Conservation (phyloP, 2,329 filamentous ascomycete genomes). For the Talaromyces sp. region DNA sequence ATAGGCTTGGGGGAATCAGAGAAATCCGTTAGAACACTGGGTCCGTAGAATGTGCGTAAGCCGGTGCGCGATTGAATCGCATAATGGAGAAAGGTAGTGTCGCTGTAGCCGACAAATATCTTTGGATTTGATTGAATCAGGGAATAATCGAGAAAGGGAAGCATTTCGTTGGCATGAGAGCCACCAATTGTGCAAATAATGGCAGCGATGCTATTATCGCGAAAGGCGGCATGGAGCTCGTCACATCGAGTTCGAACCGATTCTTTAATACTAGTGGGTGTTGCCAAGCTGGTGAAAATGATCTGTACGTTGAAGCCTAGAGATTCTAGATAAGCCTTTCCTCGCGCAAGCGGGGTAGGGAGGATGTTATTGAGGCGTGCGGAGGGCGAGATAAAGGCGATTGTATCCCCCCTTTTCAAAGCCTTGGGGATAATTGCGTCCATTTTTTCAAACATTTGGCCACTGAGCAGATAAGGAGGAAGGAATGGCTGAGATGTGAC, state of each 20-base stretch:
- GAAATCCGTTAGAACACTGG: conserved; percentile 20
- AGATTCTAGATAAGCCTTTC: background rate
- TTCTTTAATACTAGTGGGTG: background rate
- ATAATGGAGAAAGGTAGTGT: conserved; percentile 25
- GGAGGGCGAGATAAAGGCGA: conserved; percentile 28
- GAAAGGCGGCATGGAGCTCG: background rate
- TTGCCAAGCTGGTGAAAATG: background rate
- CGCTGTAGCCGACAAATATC: conserved; percentile 28
- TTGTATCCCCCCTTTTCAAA: conserved; percentile 21
- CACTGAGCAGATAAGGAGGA: no score
- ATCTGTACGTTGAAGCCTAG: background rate
- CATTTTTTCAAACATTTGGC: no score
- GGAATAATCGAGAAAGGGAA: conserved; percentile 23
- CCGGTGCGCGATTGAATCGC: conserved; percentile 17
- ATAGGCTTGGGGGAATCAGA: background rate
- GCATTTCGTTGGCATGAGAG: conserved; percentile 20
- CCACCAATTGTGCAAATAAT: conserved; percentile 27
- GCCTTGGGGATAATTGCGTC: conserved; percentile 13
- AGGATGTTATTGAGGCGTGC: conserved; percentile 21
- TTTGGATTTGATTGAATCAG: conserved; percentile 25
- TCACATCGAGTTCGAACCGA: background rate
- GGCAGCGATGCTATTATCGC: conserved; percentile 17
- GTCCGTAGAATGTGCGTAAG: conserved; percentile 27
- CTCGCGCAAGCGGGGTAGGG: conserved; percentile 15
- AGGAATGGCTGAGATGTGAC: no score